Evolutionary conservation across 768 basidiomycete genomes (phyloP).

Genomic region (Suillus spraguei): DNA sequence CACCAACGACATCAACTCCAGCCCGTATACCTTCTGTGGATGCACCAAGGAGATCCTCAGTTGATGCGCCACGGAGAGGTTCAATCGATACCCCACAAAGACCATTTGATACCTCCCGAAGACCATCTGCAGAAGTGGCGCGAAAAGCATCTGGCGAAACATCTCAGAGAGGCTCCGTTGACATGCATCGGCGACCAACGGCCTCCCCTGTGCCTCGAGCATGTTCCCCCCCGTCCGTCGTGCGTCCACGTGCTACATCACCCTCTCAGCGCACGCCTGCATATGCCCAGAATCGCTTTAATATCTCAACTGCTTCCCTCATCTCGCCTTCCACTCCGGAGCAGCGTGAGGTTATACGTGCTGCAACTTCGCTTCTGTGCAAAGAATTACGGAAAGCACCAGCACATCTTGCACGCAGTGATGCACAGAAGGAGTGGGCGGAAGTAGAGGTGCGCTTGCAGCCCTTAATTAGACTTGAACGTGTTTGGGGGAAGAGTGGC

Average conservation of each 20-base stretch:
- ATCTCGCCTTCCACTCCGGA: conserved; percentile 52
- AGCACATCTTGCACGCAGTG: conserved; percentile 51
- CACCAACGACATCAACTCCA: conserved; percentile 31
- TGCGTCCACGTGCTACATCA: conserved; percentile 46
- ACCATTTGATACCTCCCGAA: conserved; percentile 34
- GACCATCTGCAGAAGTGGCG: conserved; percentile 41
- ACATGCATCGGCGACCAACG: conserved; percentile 27
- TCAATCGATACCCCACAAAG: conserved; percentile 35
- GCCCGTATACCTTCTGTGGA: conserved; percentile 31
- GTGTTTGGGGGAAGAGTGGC: conserved; percentile 75
- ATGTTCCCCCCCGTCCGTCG: conserved; percentile 45
- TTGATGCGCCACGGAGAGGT: conserved; percentile 27
- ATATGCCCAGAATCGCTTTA: conserved; percentile 57
- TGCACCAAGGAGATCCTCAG: conserved; percentile 30
- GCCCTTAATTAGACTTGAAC: conserved; percentile 65
- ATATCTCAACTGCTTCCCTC: conserved; percentile 62
- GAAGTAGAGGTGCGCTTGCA: conserved; percentile 72
- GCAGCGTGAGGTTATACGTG: conserved; percentile 68
- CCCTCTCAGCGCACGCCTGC: conserved; percentile 44
- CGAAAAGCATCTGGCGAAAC: conserved; percentile 35
- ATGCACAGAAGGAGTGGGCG: conserved; percentile 64
- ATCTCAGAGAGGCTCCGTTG: conserved; percentile 23
- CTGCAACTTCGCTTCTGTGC: conserved; percentile 64
- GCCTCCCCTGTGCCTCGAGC: conserved; percentile 38
- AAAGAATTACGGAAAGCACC: conserved; percentile 67